These are phyloP conservation scores for Magnolia changhungtana DNA, from an alignment of 164 flowering plant species.

Conservation along the genomic window DNA sequence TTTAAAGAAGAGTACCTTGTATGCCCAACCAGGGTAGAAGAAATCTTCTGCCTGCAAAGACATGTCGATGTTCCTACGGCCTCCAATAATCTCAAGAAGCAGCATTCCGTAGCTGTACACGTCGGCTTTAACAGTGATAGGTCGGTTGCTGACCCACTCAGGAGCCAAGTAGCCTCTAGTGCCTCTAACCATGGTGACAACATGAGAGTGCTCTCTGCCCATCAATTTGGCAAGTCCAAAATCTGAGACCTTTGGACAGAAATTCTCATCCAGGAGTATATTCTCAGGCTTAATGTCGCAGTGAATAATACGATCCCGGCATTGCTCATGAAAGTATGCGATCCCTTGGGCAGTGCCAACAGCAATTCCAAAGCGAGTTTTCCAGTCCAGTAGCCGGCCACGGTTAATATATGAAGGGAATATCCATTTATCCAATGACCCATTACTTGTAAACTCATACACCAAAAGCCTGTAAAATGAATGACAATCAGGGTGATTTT, in stretches of 20 bases:
- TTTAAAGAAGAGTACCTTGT: constrained; percentile 42
- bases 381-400: constrained; percentile 64
- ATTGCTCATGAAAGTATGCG: constrained; percentile 93
- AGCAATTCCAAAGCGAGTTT: constrained; percentile 72
- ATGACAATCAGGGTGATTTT: not conserved
- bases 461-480: constrained; percentile 65
- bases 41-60: constrained; percentile 69
- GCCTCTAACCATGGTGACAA: constrained; percentile 89
- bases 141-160: constrained; percentile 90
- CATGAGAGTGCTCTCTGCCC: constrained; percentile 91
- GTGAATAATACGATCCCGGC: constrained; percentile 79
- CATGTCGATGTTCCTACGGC: constrained; percentile 88
- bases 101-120: constrained; percentile 97
- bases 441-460: constrained; percentile 87
- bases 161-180: constrained; percentile 95
- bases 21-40: constrained; percentile 94
- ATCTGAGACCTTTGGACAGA: constrained; percentile 88
- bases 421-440: constrained; percentile 93
- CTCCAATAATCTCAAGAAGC: constrained; percentile 86
- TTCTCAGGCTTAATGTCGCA: constrained; percentile 98
- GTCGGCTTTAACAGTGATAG: constrained; percentile 92
- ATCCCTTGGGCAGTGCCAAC: constrained; percentile 84
- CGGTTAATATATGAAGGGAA: constrained; percentile 45
- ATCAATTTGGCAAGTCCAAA: constrained; percentile 92
- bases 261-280: constrained; percentile 78